These are phyloP conservation scores for Phytophthora niederhauseri DNA, from an alignment of 352 stramenopile species.

Conservation along the genomic window DNA sequence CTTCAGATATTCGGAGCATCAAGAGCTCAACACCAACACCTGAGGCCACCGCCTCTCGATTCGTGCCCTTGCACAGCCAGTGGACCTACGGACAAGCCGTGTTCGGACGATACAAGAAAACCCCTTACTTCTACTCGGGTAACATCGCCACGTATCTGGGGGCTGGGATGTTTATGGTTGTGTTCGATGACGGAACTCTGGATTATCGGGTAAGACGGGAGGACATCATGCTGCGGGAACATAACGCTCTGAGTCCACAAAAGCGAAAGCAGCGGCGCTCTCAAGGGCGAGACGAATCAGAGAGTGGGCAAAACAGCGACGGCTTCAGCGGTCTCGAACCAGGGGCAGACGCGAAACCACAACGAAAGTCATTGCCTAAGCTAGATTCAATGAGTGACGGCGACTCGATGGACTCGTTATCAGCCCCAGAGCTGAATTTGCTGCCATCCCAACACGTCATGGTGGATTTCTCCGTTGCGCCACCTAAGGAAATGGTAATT, in stretches of 20 bases:
- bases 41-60: conserved; percentile 26
- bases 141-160: conserved; percentile 82
- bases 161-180: conserved; percentile 71
- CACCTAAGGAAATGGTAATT: conserved; percentile 43
- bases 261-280: conserved; percentile 8
- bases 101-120: conserved; percentile 73
- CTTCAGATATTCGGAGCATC: background rate
- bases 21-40: background rate
- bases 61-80: conserved; percentile 57
- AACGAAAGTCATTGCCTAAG: conserved; percentile 9
- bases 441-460: conserved; percentile 39
- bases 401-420: conserved; percentile 3
- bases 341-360: background rate
- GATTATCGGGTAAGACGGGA: conserved; percentile 74
- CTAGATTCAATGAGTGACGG: conserved; percentile 7
- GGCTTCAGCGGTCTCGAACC: conserved; percentile 10
- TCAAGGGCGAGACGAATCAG: conserved; percentile 7
- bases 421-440: conserved; percentile 22
- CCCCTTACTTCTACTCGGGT: conserved; percentile 78
- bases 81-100: conserved; percentile 72
- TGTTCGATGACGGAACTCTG: conserved; percentile 78
- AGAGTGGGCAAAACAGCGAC: conserved; percentile 2
- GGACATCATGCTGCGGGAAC: conserved; percentile 59
- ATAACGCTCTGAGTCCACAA: conserved; percentile 6
- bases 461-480: conserved; percentile 55